These are phyloP conservation scores for Gaertneriomyces sp. DNA, from an alignment of 192 early-diverging fungal species.

Conservation along the genomic window DNA sequence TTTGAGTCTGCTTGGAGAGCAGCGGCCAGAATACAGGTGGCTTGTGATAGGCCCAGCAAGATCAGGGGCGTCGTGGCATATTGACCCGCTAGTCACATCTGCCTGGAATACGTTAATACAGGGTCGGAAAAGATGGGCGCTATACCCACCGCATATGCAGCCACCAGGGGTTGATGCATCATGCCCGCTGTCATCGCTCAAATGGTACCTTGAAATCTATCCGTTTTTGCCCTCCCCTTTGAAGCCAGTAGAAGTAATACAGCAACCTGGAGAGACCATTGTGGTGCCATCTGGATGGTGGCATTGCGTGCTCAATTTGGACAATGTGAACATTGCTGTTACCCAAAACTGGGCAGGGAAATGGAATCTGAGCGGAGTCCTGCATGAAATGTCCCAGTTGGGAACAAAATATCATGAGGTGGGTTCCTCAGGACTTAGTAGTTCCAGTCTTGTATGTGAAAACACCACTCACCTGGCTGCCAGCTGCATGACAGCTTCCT, in stretches of 20 bases:
- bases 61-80: slow-evolving; percentile 35
- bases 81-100: slow-evolving; percentile 23
- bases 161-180: slow-evolving; percentile 24
- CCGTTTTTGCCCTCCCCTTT: slow-evolving; percentile 19
- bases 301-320: slow-evolving; percentile 36
- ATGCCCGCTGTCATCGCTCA: slow-evolving; percentile 11
- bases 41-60: slow-evolving; percentile 32
- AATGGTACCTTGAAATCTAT: slow-evolving; percentile 37
- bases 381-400: slow-evolving; percentile 5
- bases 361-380: slow-evolving; percentile 16
- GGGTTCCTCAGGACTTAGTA: not conserved
- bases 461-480: too few species aligned
- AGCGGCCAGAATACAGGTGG: slow-evolving; percentile 29
- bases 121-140: slow-evolving; percentile 25
- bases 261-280: slow-evolving; percentile 35
- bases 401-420: not conserved
- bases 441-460: not conserved
- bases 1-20: slow-evolving; percentile 15
- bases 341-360: slow-evolving; percentile 29
- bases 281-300: slow-evolving; percentile 40
- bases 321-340: slow-evolving; percentile 27
- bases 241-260: slow-evolving; percentile 30
- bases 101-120: slow-evolving; percentile 21
- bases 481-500: too few species aligned
- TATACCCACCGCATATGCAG: slow-evolving; percentile 28